Evolutionary conservation across 805 yeast species (phyloP), one percentile per base, ranked within the genome.

Genomic region (Hyphopichia homilentoma): DNA sequence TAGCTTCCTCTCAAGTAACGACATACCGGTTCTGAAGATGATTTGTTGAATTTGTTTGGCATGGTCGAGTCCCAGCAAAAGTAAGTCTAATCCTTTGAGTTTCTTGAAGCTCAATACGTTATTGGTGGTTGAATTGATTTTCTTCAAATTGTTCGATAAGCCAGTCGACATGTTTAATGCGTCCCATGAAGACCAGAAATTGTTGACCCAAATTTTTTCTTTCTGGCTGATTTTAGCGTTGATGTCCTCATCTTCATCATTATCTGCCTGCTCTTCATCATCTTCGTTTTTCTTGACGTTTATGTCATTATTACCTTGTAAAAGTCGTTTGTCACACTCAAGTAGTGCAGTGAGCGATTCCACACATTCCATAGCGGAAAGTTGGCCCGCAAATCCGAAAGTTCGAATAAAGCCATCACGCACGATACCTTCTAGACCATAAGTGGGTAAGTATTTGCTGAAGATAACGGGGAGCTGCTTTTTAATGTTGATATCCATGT

Each of bases 321-420:
- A 35, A 18, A 48, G 29, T 27, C 54, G 29, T 20, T 49, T 70
- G 36, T 81, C 84, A 33, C 70, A 74, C 50, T 93, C 97, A 16
- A 93, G 61, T 33, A 90, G 56, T 2, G 97, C 96, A 3, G 88
- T 75, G 6, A 93, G 61, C 0, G 96, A 76, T 50, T 93, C 97
- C 3, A 85, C 96, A 50, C 83, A 87, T 54, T 93, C 99, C 57
- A 87, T 84, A 0, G 97, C 97, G 23, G 94, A 79, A 11, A 90
- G 67, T 9, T 84, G 77, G 2, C 97, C 96, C 39, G 84, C 78
- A 50, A 74, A 90, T 0, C 98, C 99, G 59, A 75, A 88, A 5
- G 84, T 78, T 38, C 96, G 71, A 6, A 87, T 71, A 38, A 93
- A 88, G 0, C 98, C 97, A 26, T 84, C 89, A 40, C 89, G 69